phyloP scores from a whole-genome alignment of 805 yeast species.

The Saccharomycopsis synnaedendra region DNA sequence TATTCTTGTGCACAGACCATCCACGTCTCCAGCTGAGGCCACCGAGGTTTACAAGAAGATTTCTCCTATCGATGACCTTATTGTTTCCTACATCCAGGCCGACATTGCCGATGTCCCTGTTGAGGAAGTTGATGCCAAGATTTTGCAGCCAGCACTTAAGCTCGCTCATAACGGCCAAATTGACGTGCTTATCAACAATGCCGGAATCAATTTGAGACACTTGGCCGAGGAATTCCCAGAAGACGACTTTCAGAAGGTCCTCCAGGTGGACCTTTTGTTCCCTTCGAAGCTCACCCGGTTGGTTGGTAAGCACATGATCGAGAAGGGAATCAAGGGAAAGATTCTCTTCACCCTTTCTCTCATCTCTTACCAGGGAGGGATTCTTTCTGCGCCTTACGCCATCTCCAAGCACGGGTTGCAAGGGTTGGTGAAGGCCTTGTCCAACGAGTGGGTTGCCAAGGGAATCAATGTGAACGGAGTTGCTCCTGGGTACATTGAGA shows the following conservation, averaged over 20 bases:
- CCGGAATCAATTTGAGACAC: conserved; percentile 28
- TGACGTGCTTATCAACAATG: conserved; percentile 33
- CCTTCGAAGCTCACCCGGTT: conserved; percentile 28
- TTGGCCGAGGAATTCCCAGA: conserved; percentile 27
- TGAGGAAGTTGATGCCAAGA: conserved; percentile 21
- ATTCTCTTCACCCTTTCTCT: conserved; percentile 33
- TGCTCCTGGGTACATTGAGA: conserved; percentile 26
- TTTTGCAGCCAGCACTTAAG: conserved; percentile 24
- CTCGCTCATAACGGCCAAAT: conserved; percentile 23
- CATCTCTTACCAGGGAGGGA: conserved; percentile 30
- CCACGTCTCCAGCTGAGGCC: conserved; percentile 22
- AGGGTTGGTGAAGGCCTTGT: conserved; percentile 21
- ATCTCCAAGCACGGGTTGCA: conserved; percentile 24
- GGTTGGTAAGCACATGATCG: conserved; percentile 28
- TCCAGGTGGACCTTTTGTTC: conserved; percentile 30
- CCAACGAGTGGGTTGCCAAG: conserved; percentile 23
- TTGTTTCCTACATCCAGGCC: conserved; percentile 19
- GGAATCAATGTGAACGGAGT: conserved; percentile 25
- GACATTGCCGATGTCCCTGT: conserved; percentile 22
- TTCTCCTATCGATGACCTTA: conserved; percentile 20
- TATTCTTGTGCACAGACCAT: conserved; percentile 29
- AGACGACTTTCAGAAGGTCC: conserved; percentile 27
- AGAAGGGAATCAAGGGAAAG: conserved; percentile 25
- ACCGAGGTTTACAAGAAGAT: conserved; percentile 19
- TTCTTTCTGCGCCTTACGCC: conserved; percentile 27